phyloP scores from a whole-genome alignment of 1,284 basidiomycete species.

The Ganoderma multipileum region DNA sequence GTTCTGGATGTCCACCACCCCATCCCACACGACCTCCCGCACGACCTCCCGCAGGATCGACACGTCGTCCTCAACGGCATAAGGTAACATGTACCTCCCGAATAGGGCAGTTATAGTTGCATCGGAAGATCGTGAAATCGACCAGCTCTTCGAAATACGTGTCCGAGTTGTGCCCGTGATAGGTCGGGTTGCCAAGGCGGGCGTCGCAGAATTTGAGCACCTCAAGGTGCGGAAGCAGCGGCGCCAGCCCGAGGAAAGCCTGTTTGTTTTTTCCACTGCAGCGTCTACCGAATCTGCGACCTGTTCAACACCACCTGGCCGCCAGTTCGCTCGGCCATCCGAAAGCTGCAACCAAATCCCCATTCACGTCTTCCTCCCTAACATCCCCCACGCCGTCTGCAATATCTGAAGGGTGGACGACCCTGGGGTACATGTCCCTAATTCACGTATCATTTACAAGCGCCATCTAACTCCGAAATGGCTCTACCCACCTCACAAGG shows the following conservation, averaged over 20 bases:
- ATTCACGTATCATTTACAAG: no score
- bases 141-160: constrained; percentile 12
- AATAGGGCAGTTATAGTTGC: constrained; percentile 13
- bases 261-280: not conserved
- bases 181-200: constrained; percentile 10
- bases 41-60: constrained; percentile 15
- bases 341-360: no score
- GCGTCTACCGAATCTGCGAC: no score
- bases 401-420: no score
- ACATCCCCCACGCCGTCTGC: no score
- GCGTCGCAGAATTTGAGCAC: constrained; percentile 7
- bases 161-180: no score
- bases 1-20: not conserved
- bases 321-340: no score
- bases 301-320: no score
- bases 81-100: constrained; percentile 4
- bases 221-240: constrained; percentile 15
- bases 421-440: no score
- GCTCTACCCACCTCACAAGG: no score
- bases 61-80: constrained; percentile 12
- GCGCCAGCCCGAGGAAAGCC: not conserved
- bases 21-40: constrained; percentile 18
- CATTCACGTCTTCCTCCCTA: no score
- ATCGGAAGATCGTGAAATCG: constrained; percentile 18
- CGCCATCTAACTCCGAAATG: no score